Conservation (phyloP, 2,329 filamentous ascomycete species). For the Pseudogymnoascus sp. region DNA sequence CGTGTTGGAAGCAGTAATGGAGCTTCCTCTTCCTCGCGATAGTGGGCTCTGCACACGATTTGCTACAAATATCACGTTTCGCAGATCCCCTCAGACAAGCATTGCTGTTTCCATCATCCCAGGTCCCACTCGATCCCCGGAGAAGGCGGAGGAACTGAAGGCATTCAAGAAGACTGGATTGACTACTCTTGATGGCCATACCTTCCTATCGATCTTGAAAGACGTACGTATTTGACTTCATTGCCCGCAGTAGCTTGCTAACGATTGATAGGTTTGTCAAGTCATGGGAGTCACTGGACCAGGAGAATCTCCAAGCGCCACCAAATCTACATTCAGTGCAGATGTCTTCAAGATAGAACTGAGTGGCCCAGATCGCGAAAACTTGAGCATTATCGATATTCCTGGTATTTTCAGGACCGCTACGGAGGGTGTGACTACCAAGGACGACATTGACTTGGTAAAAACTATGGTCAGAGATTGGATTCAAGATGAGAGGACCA, state of each 20-base stretch:
- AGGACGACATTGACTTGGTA: conserved; percentile 39
- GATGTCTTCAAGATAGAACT: conserved; percentile 20
- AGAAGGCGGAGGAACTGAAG: not conserved
- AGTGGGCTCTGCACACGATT: conserved; percentile 36
- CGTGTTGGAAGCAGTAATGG: conserved; percentile 29
- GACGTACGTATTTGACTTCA: conserved; percentile 10
- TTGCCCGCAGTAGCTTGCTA: not conserved
- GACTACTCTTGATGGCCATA: conserved; percentile 9
- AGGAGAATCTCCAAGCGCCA: not conserved
- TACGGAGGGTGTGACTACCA: conserved; percentile 22
- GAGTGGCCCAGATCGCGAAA: conserved; percentile 33
- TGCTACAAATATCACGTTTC: conserved; percentile 35
- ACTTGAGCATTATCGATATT: conserved; percentile 53
- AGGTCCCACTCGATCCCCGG: not conserved
- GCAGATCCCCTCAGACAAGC: conserved; percentile 23
- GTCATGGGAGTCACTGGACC: conserved; percentile 16
- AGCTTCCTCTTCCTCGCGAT: conserved; percentile 33
- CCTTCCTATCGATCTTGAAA: conserved; percentile 13
- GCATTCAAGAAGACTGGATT: conserved; percentile 9
- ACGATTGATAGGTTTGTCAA: conserved; percentile 9
- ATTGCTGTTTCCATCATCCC: conserved; percentile 19
- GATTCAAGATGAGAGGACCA: conserved; percentile 43
- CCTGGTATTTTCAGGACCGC: conserved; percentile 46
- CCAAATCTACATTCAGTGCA: conserved; percentile 14
- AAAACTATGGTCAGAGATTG: conserved; percentile 41